Evolutionary conservation across 1,284 basidiomycete species (phyloP), one percentile per base, ranked within the genome.

Genomic region (Rhizopogon hawkerae): DNA sequence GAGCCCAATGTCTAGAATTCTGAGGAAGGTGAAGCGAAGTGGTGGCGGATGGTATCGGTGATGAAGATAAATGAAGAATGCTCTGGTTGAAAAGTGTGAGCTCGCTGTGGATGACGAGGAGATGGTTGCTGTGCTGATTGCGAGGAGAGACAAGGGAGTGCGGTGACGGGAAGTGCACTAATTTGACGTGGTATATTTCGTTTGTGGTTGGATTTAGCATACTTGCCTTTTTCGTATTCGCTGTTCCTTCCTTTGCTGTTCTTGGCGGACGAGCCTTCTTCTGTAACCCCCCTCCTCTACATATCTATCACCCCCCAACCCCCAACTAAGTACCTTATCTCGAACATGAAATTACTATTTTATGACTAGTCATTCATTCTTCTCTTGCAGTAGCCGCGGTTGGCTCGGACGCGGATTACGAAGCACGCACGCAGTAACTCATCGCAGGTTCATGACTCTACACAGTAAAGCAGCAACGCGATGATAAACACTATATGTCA

Each of bases 201-300:
- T 63, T 66, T 66, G 41, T 29, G 52, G 64, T 67, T 66, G 59
- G 54, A 67, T 66, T 65, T 63, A 54, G 62, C 64, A 62, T 54
- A 53, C 48, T 61, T 38, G 63, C 65, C 58, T 56, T 62, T 64
- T 48, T 38, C 60, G 62, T 61, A 66, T 47, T 60, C 57, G 52
- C 60, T 58, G 43, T 48, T 44, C 42, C 58, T 48, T 57, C 54
- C 35, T 48, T 47, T 39, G 38, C 49, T 50, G 48, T 58, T 57
- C 60, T 58, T 56, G 50, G 52, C 53, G 58, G 59, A 59, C 57
- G 53, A 62, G 54, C 38, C 42, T 33, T 11, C 16, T 14, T 48
- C 39, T 14, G 16, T 37, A 37, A 37, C 9, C 3, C 16, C 35
- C 16, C 16, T 14, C 39, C 7, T 4, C 21, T 5, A 26, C 38